Evolutionary conservation across 208 protist species (phyloP).

Genomic region (Trypanosoma mega): DNA sequence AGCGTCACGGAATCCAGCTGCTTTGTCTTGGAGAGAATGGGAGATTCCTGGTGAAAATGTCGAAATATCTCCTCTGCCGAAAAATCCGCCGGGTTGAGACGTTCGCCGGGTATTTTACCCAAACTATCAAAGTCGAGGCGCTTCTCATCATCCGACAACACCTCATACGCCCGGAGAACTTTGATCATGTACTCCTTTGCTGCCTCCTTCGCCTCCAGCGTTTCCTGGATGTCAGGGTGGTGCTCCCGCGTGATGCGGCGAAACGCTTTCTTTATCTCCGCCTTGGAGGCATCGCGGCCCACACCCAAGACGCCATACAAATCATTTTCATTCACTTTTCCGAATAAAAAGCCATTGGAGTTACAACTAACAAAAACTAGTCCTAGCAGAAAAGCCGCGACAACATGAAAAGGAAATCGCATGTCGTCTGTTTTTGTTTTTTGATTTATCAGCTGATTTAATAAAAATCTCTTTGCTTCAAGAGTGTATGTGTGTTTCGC

Average conservation of each 20-base stretch:
- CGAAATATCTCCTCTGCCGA: constrained; percentile 65
- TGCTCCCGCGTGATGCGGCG: constrained; percentile 62
- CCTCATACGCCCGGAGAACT: constrained; percentile 76
- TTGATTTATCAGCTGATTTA: too few relatives aligned
- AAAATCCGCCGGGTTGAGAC: constrained; percentile 38
- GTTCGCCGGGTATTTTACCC: constrained; percentile 68
- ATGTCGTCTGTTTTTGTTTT: too few relatives aligned
- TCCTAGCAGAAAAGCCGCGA: background rate
- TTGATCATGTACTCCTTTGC: constrained; percentile 84
- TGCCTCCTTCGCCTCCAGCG: constrained; percentile 71
- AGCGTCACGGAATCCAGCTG: constrained; percentile 41
- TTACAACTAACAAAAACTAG: constrained; percentile 12
- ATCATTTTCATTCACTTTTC: constrained; percentile 25
- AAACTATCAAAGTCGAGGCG: constrained; percentile 66
- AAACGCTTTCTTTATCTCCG: constrained; percentile 81
- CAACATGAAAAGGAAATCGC: too few relatives aligned
- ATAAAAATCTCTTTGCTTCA: too few relatives aligned
- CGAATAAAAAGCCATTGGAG: constrained; percentile 25
- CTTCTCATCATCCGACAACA: constrained; percentile 73
- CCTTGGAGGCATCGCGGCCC: constrained; percentile 36
- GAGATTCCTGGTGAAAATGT: constrained; percentile 65
- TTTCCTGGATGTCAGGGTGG: constrained; percentile 91
- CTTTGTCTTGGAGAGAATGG: constrained; percentile 75
- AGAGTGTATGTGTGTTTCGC: too few relatives aligned
- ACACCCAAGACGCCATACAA: constrained; percentile 81